phyloP scores from a whole-genome alignment of 2,329 filamentous ascomycete genomes.

The Hortaea sp. region DNA sequence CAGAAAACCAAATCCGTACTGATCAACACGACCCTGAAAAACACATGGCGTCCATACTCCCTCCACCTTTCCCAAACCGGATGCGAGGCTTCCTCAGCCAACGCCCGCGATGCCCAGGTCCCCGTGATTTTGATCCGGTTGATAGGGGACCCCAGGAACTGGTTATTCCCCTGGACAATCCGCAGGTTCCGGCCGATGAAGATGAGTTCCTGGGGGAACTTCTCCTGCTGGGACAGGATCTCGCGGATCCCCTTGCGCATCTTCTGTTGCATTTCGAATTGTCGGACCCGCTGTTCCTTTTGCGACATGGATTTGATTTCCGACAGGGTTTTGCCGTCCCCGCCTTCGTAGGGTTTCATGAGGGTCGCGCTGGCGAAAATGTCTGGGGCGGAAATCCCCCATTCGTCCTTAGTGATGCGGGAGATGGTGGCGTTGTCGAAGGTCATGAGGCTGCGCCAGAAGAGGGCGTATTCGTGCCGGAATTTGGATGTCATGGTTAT shows the following conservation, averaged over 20 bases:
- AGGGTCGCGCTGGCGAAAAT: conserved; percentile 86
- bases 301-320: conserved; percentile 40
- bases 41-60: conserved; percentile 64
- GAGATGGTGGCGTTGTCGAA: conserved; percentile 78
- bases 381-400: conserved; percentile 84
- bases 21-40: conserved; percentile 72
- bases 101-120: conserved; percentile 72
- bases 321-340: conserved; percentile 57
- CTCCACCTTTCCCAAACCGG: conserved; percentile 51
- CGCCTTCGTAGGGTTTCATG: conserved; percentile 82
- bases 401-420: conserved; percentile 59
- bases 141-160: conserved; percentile 78
- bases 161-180: conserved; percentile 89
- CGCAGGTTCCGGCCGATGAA: conserved; percentile 88
- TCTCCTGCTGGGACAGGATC: conserved; percentile 73
- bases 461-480: conserved; percentile 72
- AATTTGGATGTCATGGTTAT: conserved; percentile 80
- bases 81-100: conserved; percentile 65
- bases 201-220: conserved; percentile 82
- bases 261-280: conserved; percentile 73
- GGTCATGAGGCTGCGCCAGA: conserved; percentile 90
- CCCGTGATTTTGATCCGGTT: conserved; percentile 92
- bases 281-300: conserved; percentile 45
- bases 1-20: conserved; percentile 75
- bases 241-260: conserved; percentile 64